Conservation (phyloP, 495 filamentous ascomycete genomes). For the Penicillium malachiteum region DNA sequence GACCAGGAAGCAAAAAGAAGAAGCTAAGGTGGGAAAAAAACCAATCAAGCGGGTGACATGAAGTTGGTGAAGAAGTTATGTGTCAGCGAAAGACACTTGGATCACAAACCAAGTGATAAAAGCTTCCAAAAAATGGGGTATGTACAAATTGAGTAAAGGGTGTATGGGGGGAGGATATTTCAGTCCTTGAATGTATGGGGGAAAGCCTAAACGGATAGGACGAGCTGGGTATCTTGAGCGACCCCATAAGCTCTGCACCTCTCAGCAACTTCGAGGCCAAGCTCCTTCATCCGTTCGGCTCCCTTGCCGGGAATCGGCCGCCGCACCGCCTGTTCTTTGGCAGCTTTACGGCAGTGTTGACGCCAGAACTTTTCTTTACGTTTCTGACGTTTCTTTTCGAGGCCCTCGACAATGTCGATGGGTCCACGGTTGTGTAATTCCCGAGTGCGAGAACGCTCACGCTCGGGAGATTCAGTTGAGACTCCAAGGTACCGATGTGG, state of each 20-base stretch:
- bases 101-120: slow-evolving; percentile 21
- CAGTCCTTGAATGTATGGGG: slow-evolving; percentile 14
- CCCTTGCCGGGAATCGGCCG: slow-evolving; percentile 75
- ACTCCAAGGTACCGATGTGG: slow-evolving; percentile 40
- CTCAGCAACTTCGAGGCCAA: slow-evolving; percentile 83
- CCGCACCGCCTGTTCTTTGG: slow-evolving; percentile 58
- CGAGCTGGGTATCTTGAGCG: slow-evolving; percentile 64
- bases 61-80: slow-evolving; percentile 24
- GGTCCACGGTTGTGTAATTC: slow-evolving; percentile 71
- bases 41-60: slow-evolving; percentile 20
- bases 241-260: slow-evolving; percentile 64
- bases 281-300: slow-evolving; percentile 88
- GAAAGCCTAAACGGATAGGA: slow-evolving; percentile 68
- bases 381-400: slow-evolving; percentile 89
- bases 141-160: slow-evolving; percentile 31
- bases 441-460: slow-evolving; percentile 38
- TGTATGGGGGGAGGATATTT: slow-evolving; percentile 20
- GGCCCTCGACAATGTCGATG: slow-evolving; percentile 94
- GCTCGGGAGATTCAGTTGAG: slow-evolving; percentile 33
- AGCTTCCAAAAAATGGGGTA: slow-evolving; percentile 30
- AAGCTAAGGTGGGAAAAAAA: slow-evolving; percentile 13
- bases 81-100: slow-evolving; percentile 28
- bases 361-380: slow-evolving; percentile 87
- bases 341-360: slow-evolving; percentile 71
- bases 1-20: slow-evolving; percentile 16